phyloP scores from a whole-genome alignment of 2,329 filamentous ascomycete species.

The Westerdykella ornata region DNA sequence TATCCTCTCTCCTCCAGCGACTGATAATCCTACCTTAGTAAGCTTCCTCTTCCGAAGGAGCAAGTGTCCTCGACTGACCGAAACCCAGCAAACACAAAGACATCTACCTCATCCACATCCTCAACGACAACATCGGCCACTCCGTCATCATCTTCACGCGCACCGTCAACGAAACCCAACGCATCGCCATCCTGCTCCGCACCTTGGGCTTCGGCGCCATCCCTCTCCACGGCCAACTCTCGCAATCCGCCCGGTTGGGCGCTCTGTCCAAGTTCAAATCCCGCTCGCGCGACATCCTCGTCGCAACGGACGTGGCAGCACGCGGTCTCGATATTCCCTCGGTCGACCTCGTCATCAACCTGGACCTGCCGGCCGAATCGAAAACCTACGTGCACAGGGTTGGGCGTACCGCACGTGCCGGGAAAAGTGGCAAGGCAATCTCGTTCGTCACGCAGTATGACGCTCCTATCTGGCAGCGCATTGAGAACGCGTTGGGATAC shows the following conservation, averaged over 20 bases:
- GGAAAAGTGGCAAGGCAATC: conserved; percentile 74
- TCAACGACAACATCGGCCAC: conserved; percentile 83
- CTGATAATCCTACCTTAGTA: conserved; percentile 63
- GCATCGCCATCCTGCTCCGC: conserved; percentile 74
- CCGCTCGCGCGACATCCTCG: conserved; percentile 73
- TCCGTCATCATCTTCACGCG: conserved; percentile 84
- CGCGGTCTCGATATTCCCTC: conserved; percentile 87
- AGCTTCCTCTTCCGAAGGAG: neutral
- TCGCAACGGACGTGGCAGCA: conserved; percentile 90
- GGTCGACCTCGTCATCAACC: conserved; percentile 84
- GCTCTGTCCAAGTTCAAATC: conserved; percentile 86
- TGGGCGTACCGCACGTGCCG: conserved; percentile 79
- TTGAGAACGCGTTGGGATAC: conserved; percentile 75
- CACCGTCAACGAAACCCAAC: conserved; percentile 85
- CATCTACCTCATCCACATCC: conserved; percentile 74
- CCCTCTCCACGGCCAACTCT: conserved; percentile 86
- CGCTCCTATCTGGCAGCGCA: conserved; percentile 69
- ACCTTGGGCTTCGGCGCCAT: conserved; percentile 84
- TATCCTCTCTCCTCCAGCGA: conserved; percentile 77
- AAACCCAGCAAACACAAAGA: conserved; percentile 77
- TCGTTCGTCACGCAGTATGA: conserved; percentile 84
- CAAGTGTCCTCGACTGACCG: neutral
- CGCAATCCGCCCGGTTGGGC: conserved; percentile 77
- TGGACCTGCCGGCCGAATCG: conserved; percentile 73
- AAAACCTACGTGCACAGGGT: conserved; percentile 91